phyloP scores from a whole-genome alignment of 169 alveolate genomes.

The Babesia sp. region DNA sequence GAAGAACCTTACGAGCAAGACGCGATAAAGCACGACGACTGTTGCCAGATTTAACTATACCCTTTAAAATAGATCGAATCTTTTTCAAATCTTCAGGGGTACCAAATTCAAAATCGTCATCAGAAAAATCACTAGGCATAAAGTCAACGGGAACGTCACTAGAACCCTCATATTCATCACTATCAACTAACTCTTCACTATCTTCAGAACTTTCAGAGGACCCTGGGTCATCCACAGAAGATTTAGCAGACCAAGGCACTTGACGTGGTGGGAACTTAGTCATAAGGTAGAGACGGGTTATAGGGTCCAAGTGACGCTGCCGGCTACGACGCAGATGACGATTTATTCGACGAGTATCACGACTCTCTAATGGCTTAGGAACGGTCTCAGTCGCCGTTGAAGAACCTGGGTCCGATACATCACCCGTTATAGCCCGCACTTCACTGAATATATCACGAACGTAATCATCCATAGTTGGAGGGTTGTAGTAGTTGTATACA shows the following conservation, averaged over 20 bases:
- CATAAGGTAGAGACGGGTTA: slow-evolving; percentile 24
- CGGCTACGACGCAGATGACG: neutral
- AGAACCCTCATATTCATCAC: neutral
- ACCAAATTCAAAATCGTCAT: slow-evolving; percentile 10
- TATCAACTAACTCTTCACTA: neutral
- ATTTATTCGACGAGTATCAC: neutral
- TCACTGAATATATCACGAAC: slow-evolving; percentile 1
- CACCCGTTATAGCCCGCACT: slow-evolving; percentile 4
- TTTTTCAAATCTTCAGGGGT: slow-evolving; percentile 17
- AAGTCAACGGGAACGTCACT: neutral
- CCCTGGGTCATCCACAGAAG: slow-evolving; percentile 29
- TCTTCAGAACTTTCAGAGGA: neutral
- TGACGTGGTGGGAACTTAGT: slow-evolving; percentile 23
- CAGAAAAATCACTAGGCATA: slow-evolving; percentile 12
- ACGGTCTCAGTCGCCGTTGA: neutral
- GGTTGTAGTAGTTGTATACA: neutral
- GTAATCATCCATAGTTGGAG: slow-evolving; percentile 8
- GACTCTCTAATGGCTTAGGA: neutral
- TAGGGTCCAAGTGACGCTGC: slow-evolving; percentile 10
- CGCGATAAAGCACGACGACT: slow-evolving; percentile 16
- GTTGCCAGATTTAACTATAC: slow-evolving; percentile 31
- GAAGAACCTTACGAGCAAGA: slow-evolving; percentile 31
- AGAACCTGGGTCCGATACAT: neutral
- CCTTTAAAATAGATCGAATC: slow-evolving; percentile 36
- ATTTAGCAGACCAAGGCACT: no score